These are phyloP conservation scores for Rhizopus arrhizus DNA, from an alignment of 371 early-diverging fungal genomes.

Conservation along the genomic window DNA sequence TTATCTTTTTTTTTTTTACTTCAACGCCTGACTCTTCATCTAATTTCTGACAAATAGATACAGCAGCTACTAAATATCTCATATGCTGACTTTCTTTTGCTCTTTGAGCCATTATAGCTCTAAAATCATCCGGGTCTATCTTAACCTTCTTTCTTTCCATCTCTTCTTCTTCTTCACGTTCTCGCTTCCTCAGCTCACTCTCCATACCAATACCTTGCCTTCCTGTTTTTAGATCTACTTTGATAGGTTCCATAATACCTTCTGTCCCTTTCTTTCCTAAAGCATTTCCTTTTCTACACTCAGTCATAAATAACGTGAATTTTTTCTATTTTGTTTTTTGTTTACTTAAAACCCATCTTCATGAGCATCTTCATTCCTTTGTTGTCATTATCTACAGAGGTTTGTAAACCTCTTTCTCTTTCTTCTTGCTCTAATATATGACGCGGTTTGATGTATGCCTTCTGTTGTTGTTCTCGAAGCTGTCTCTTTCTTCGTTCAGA, in stretches of 20 bases:
- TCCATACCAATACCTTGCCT: slow-evolving; percentile 56
- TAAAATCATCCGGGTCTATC: slow-evolving; percentile 45
- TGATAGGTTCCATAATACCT: slow-evolving; percentile 50
- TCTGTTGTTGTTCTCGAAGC: slow-evolving; percentile 48
- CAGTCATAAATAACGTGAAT: not conserved
- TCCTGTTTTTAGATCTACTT: slow-evolving; percentile 50
- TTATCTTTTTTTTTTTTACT: not conserved
- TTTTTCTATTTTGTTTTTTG: not conserved
- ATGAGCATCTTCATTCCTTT: slow-evolving; percentile 72
- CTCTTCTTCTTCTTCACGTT: slow-evolving; percentile 41
- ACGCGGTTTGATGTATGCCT: slow-evolving; percentile 50
- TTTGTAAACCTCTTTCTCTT: slow-evolving; percentile 55
- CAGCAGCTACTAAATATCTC: slow-evolving; percentile 40
- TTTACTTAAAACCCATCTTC: slow-evolving; percentile 73
- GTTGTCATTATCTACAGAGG: slow-evolving; percentile 52
- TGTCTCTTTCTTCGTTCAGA: slow-evolving; percentile 51
- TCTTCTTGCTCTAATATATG: slow-evolving; percentile 53
- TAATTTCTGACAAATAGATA: slow-evolving; percentile 41
- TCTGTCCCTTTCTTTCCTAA: slow-evolving; percentile 24
- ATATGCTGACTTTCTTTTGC: slow-evolving; percentile 33
- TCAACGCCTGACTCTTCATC: slow-evolving; percentile 39
- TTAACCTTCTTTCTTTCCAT: slow-evolving; percentile 29
- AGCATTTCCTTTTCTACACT: slow-evolving; percentile 45
- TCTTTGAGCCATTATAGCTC: slow-evolving; percentile 35
- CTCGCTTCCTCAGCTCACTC: slow-evolving; percentile 33